A percentile compares a stretch with the other conserved stretches of the same genome.
Conservation (phyloP, 2,329 filamentous ascomycete genomes). For the Trichoderma koningii region DNA sequence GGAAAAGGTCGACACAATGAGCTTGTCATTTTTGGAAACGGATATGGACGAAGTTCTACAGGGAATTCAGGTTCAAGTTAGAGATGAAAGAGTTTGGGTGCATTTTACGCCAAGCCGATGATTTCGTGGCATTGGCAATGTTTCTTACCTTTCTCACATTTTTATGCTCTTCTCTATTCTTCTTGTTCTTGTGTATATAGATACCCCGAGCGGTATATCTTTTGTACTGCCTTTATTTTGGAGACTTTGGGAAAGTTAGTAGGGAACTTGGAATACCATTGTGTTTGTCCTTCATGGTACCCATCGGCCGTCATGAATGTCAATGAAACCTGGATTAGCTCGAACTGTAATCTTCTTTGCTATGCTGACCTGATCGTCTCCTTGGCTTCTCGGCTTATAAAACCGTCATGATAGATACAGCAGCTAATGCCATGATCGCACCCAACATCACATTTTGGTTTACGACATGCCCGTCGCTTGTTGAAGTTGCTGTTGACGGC, state of each 20-base stretch:
- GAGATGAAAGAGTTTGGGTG: background rate
- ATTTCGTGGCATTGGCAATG: background rate
- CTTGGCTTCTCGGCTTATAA: background rate
- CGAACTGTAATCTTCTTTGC: too few relatives aligned
- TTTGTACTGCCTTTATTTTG: background rate
- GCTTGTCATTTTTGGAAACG: background rate
- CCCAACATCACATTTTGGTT: background rate
- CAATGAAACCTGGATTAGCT: too few relatives aligned
- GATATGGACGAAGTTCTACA: background rate
- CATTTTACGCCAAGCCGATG: background rate
- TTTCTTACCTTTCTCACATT: too few relatives aligned
- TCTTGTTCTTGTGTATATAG: conserved; percentile 12
- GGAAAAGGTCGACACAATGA: background rate
- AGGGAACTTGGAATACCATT: conserved; percentile 22
- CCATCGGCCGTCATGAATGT: background rate
- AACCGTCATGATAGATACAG: background rate
- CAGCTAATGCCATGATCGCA: background rate
- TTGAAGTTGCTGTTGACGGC: background rate
- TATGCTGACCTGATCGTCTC: too few relatives aligned
- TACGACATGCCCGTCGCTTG: background rate
- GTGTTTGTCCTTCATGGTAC: conserved; percentile 5
- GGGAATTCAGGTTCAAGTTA: background rate
- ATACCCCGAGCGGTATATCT: conserved; percentile 13
- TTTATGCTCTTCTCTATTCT: background rate
- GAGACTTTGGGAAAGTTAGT: conserved; percentile 13